Conservation (phyloP, 768 basidiomycete species). For the Chalciporus piperatus region DNA sequence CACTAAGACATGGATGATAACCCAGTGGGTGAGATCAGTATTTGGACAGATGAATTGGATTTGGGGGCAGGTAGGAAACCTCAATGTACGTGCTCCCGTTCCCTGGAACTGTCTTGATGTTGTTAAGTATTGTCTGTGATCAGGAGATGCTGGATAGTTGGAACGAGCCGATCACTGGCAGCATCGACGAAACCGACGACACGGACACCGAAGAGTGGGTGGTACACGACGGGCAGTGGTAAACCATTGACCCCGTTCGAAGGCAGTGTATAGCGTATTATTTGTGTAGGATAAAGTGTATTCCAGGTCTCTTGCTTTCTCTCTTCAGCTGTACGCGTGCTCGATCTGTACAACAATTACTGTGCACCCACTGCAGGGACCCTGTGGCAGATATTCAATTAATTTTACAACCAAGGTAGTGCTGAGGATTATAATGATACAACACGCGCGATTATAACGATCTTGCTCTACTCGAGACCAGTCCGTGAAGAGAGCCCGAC, state of each 20-base stretch:
- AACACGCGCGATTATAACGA: slow-evolving; percentile 3
- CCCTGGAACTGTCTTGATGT: no score
- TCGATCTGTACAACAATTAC: not conserved
- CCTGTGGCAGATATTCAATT: not conserved
- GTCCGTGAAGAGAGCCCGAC: not conserved
- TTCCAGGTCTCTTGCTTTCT: not conserved
- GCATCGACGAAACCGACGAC: not conserved
- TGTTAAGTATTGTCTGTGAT: not conserved
- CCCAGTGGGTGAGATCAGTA: slow-evolving; percentile 3
- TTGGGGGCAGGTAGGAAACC: not conserved
- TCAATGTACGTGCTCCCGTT: not conserved
- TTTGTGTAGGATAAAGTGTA: no score
- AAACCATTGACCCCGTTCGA: not conserved
- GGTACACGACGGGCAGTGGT: not conserved
- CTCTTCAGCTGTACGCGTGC: not conserved
- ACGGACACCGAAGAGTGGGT: slow-evolving; percentile 2
- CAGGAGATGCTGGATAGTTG: slow-evolving; percentile 11
- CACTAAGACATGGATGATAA: slow-evolving; percentile 11
- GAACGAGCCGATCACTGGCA: not conserved
- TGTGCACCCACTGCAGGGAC: not conserved
- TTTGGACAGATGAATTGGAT: slow-evolving; percentile 7
- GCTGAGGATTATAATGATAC: slow-evolving; percentile 5
- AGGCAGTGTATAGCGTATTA: not conserved
- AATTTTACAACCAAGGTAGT: not conserved
- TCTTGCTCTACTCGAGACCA: not conserved